A percentile compares a stretch with the other conserved stretches of the same genome.
Evolutionary conservation across 2,329 filamentous ascomycete species (phyloP).

Genomic region (Colletotrichum horii): DNA sequence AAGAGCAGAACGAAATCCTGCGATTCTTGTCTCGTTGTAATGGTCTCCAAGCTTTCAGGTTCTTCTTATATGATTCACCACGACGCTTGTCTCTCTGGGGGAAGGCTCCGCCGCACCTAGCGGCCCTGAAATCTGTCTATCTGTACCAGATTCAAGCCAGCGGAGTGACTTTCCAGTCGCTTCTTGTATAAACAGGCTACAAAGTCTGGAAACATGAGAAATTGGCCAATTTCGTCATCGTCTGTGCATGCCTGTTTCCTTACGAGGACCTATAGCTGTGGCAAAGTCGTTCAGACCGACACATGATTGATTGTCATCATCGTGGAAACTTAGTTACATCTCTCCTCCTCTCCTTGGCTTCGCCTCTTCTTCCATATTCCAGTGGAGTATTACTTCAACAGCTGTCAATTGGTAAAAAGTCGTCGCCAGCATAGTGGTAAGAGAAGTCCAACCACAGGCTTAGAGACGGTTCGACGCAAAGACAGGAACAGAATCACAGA

Average conservation of each 20-base stretch:
- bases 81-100: fast-evolving
- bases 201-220: fast-evolving
- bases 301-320: neutral
- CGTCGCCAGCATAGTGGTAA: no score
- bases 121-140: fast-evolving
- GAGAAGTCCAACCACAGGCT: no score
- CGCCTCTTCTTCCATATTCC: no score
- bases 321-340: fast-evolving
- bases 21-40: neutral
- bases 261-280: neutral
- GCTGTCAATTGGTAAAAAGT: no score
- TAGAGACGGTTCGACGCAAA: no score
- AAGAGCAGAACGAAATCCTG: no score
- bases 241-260: no score
- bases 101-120: fast-evolving
- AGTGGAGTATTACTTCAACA: no score
- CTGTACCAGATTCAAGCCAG: neutral
- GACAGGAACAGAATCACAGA: no score
- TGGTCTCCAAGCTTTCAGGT: fast-evolving
- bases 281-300: fast-evolving
- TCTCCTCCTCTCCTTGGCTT: no score
- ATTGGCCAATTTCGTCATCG: neutral
- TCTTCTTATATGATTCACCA: neutral
- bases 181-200: neutral
- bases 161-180: no score